These are phyloP conservation scores for Geotrichum bryndzae DNA, from an alignment of 1,139 yeast genomes.

Conservation along the genomic window DNA sequence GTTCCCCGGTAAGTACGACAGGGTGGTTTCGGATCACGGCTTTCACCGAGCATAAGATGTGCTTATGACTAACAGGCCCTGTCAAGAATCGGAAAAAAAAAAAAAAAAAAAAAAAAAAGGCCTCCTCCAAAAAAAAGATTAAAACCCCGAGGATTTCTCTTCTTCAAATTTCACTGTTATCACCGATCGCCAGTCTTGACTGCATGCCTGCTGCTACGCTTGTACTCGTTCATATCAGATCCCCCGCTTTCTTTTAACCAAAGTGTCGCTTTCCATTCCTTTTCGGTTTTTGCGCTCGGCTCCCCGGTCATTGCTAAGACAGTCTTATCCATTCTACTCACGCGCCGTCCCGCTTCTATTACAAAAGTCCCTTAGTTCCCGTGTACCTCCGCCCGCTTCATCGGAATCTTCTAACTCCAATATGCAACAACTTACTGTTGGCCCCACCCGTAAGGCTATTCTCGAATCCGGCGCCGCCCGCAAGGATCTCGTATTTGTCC, in stretches of 20 bases:
- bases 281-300: neutral
- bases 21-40: neutral
- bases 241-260: neutral
- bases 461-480: slow-evolving; percentile 4
- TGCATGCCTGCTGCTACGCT: neutral
- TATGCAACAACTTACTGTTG: neutral
- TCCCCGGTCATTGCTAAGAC: neutral
- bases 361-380: neutral
- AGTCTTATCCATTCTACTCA: neutral
- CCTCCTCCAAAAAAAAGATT: neutral
- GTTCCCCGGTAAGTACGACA: too few relatives aligned
- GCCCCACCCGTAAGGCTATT: slow-evolving; percentile 1
- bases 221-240: neutral
- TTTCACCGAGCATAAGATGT: neutral
- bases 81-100: neutral
- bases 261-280: neutral
- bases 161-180: too few relatives aligned
- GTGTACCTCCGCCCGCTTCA: neutral
- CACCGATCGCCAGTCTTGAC: neutral
- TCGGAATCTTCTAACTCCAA: neutral
- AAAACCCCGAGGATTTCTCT: neutral
- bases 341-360: neutral
- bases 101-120: neutral
- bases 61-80: neutral
- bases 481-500: slow-evolving; percentile 51